Evolutionary conservation across 75 land plant species (phyloP).

Genomic region (Gnetum montanum): DNA sequence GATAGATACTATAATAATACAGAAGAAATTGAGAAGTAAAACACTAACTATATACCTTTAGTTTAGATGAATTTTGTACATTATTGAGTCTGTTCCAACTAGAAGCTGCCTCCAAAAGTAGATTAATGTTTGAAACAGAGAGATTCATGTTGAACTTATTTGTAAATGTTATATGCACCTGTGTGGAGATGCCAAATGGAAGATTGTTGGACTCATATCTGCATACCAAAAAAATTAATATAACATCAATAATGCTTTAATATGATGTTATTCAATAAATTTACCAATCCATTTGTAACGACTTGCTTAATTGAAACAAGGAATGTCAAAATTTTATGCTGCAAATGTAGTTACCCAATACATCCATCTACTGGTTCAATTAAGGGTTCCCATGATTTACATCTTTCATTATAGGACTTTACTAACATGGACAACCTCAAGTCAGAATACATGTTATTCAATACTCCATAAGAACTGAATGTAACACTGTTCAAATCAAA

Average conservation of each 20-base stretch:
- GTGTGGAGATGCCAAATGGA: constrained; percentile 44
- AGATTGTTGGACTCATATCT: constrained; percentile 46
- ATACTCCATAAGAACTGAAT: constrained; percentile 58
- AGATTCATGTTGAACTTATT: constrained; percentile 73
- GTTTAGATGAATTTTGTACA: constrained; percentile 24
- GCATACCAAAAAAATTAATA: background rate
- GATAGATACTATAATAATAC: too few species aligned
- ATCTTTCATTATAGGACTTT: constrained; percentile 75
- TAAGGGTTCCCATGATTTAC: constrained; percentile 88
- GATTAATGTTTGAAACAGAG: constrained; percentile 75
- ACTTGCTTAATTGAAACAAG: too few species aligned
- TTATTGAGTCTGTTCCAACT: constrained; percentile 76
- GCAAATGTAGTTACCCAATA: constrained; percentile 72
- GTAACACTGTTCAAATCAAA: constrained; percentile 50
- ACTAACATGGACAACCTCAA: constrained; percentile 67
- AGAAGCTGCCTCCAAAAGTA: constrained; percentile 81
- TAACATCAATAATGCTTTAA: background rate
- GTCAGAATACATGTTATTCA: constrained; percentile 41
- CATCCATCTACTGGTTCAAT: constrained; percentile 83
- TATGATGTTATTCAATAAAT: too few species aligned
- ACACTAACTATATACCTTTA: constrained; percentile 14
- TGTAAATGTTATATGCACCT: constrained; percentile 53
- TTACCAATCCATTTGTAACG: too few species aligned
- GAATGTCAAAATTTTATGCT: too few species aligned
- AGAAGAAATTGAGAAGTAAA: background rate